Percentiles rank a stretch among this genome's conserved stretches.
Conservation (phyloP, 768 basidiomycete species). For the Dacryopinax primogenitus region DNA sequence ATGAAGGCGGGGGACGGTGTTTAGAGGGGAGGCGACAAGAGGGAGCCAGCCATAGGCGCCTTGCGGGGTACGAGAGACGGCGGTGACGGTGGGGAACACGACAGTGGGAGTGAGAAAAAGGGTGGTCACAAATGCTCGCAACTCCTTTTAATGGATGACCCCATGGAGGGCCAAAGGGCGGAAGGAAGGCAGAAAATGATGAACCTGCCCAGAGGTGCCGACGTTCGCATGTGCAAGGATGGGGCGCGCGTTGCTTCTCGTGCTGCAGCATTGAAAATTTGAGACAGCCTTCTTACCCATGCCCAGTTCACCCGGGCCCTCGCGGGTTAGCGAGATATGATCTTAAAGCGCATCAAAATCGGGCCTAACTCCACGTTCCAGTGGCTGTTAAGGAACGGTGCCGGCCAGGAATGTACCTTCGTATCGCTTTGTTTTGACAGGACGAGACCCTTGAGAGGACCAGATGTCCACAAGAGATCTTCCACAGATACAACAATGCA, state of each 20-base stretch:
- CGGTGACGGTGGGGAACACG: not conserved
- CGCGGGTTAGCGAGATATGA: not conserved
- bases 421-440: not conserved
- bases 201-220: not conserved
- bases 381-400: not conserved
- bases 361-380: constrained; percentile 7
- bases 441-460: not conserved
- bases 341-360: not conserved
- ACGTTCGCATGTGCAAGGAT: not conserved
- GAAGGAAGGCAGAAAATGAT: not conserved
- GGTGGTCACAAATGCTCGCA: not conserved
- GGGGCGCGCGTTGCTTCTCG: not conserved
- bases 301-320: not conserved
- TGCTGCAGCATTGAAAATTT: not conserved
- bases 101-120: not conserved
- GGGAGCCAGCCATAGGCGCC: constrained; percentile 1
- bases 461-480: not conserved
- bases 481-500: not conserved
- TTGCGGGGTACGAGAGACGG: not conserved
- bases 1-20: not conserved
- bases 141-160: not conserved
- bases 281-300: constrained; percentile 2
- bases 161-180: not conserved
- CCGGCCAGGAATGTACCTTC: not conserved
- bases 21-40: not conserved